phyloP scores from a whole-genome alignment of 1,139 yeast species.

The Suhomyces coccinellae region DNA sequence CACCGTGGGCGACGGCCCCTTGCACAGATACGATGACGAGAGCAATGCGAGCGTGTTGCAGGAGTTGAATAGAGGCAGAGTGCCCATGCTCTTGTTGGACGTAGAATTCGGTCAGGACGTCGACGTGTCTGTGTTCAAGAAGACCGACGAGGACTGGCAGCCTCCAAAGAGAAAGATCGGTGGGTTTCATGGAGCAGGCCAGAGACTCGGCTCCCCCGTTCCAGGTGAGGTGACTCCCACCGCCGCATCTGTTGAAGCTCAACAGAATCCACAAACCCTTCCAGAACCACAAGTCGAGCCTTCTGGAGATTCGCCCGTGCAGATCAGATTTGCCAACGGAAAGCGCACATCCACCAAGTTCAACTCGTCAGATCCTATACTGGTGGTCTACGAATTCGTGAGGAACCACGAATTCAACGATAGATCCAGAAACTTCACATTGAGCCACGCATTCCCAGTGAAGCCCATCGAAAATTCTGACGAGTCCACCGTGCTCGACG shows the following conservation, averaged over 20 bases:
- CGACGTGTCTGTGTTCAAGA: conserved; percentile 84
- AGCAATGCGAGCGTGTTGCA: conserved; percentile 71
- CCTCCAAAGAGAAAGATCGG: conserved; percentile 69
- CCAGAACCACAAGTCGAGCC: conserved; percentile 32
- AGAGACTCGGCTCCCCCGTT: conserved; percentile 85
- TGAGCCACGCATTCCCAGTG: conserved; percentile 85
- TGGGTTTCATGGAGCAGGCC: conserved; percentile 85
- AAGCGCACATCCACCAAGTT: conserved; percentile 65
- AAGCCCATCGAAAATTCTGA: conserved; percentile 61
- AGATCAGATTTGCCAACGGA: conserved; percentile 85
- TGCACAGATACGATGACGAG: conserved; percentile 89
- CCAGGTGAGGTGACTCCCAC: conserved; percentile 56
- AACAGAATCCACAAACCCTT: conserved; percentile 12
- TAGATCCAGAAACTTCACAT: conserved; percentile 53
- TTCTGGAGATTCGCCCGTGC: conserved; percentile 74
- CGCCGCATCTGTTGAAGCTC: conserved; percentile 10
- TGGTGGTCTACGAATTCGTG: conserved; percentile 69
- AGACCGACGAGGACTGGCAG: conserved; percentile 75
- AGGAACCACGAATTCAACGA: conserved; percentile 43
- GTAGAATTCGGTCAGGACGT: conserved; percentile 93
- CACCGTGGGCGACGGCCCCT: conserved; percentile 86
- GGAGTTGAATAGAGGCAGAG: conserved; percentile 86
- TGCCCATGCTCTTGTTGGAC: conserved; percentile 81
- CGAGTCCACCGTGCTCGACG: conserved; percentile 61
- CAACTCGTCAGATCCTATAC: conserved; percentile 65